Conservation (phyloP, 169 alveolate genomes). For the Theileria orientalis region DNA sequence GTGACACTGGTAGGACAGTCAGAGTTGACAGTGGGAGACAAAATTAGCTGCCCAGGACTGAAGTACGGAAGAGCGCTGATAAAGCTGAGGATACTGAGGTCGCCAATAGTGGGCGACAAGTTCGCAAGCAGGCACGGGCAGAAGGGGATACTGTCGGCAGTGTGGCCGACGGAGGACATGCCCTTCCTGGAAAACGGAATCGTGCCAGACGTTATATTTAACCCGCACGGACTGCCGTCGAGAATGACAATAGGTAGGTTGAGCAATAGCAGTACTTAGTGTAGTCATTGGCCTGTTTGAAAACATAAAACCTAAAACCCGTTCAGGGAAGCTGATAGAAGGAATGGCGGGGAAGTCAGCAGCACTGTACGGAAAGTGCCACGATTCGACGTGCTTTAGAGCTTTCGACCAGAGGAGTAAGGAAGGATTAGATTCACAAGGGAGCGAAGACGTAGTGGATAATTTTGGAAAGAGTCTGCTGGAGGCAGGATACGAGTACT, state of each 20-base stretch:
- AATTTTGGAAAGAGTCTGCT: constrained; percentile 56
- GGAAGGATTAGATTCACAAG: constrained; percentile 68
- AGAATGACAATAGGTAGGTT: constrained; percentile 98
- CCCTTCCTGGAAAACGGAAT: constrained; percentile 99
- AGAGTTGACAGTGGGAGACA: constrained; percentile 44
- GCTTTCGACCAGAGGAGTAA: constrained; percentile 80
- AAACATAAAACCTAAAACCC: background rate
- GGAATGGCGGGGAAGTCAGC: constrained; percentile 99
- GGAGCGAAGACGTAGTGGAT: constrained; percentile 39
- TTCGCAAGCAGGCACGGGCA: constrained; percentile 99
- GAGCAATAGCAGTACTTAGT: too few relatives aligned
- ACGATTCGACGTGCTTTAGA: constrained; percentile 89
- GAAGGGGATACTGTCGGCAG: constrained; percentile 97
- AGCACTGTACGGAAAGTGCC: constrained; percentile 92
- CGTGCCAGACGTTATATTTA: constrained; percentile 98
- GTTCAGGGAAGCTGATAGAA: constrained; percentile 89
- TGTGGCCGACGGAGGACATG: constrained; percentile 98
- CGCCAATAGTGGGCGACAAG: constrained; percentile 99
- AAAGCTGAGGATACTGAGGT: constrained; percentile 70
- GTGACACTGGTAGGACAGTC: constrained; percentile 53
- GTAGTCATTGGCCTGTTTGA: background rate
- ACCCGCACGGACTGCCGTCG: constrained; percentile 99
- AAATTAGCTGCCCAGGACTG: constrained; percentile 30
- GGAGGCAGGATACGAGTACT: constrained; percentile 89
- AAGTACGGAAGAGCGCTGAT: constrained; percentile 61